Base-by-base conservation (phyloP, 2,329 filamentous ascomycete species). In the Monilinia laxa region DNA sequence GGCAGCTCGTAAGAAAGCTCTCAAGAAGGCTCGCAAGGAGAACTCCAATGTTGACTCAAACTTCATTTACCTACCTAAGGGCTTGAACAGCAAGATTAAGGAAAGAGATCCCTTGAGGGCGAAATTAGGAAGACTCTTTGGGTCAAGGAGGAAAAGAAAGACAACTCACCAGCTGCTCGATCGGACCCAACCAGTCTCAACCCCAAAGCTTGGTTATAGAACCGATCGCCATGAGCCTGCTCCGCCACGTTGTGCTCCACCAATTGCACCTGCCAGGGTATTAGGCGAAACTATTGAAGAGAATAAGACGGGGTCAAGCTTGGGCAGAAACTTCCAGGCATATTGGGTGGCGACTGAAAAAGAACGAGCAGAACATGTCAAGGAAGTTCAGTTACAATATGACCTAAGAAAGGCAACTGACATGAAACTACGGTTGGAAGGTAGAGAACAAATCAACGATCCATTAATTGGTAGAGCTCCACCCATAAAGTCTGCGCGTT, bases 381-480 rank as follows among this genome's bases (percentile, higher is more conserved):
- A 35, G 6, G 31, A 35, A 31, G 49, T 45, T 2, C 56, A 66
- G 4, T 10, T n/a, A 1, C 35, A 66, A 20, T 18, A 25, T 25
- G 57, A 45, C 3, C 49, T 47, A 11, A 47, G 57, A 53, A 49
- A 58, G 10, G 57, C 49, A 18, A 66, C 57, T 14, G 49, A 66
- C 25, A 28, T 20, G 40, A 42, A 31, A 54, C 20, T 63, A 18
- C 23, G 45, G 20, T 9, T 45, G 14, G 56, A 58, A 35, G 64
- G 57, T 14, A 51, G 57, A 35, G 18, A 49, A 28, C 64, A 66
- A 5, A 3, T 66, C 11, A 23, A 25, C n/a, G 57, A 66, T 28
- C 40, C 25, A 20, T 35, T 23, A 11, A 66, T 62, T 62, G 64
- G 57, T 14, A 42, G 64, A 55, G 47, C 64, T 35, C 64, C 64